Base-by-base conservation (phyloP, 768 basidiomycete genomes). In the Macrocybe gigantea region DNA sequence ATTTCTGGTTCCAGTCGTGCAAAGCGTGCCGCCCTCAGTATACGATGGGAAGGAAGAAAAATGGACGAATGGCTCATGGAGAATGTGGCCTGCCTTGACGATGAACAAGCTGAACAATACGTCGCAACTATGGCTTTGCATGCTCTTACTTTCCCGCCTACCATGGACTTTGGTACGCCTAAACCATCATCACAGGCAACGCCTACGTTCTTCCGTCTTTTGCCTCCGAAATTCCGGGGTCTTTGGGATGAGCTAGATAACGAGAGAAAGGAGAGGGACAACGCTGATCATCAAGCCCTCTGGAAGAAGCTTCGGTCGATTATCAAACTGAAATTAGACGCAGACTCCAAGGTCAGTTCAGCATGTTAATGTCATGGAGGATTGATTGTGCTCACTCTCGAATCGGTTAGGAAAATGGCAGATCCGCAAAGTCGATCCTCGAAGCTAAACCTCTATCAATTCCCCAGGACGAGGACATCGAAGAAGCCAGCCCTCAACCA, bases 181-280 rank as follows among this genome's bases (percentile, higher is more conserved):
- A 63, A 62, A 4, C 65, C 74, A 32, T 63, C 65, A 8, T 70
- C 71, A 35, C 66, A 74, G 40, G 69, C 73, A 30, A 75, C 64
- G 38, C 71, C 70, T 40, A 83, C 88, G 1, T 88, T 84, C 54
- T 88, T 89, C 64, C 74, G 90, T 54, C 63, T 82, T 7, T 71
- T 98, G n/a, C 92, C 95, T 7, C 72, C 84, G 2, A 75, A 79
- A 12, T 95, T 85, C 64, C 78, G 93, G 52, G 88, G 93, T 62
- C 69, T 99, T 12, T 99, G 95, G 95, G 86, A 90, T 47, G 90
- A 94, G 62, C 67, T 97, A 11, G 93, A 93, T 57, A 61, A 55
- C 3, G 66, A 70, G 29, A 74, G 88, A 55, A 88, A 83, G 56
- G 50, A 57, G 5, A 69, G 69, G 32, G 82, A 86, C 47, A 83